These are phyloP conservation scores for Cordyceps militaris DNA, from an alignment of 2,329 filamentous ascomycete genomes.

Conservation along the genomic window DNA sequence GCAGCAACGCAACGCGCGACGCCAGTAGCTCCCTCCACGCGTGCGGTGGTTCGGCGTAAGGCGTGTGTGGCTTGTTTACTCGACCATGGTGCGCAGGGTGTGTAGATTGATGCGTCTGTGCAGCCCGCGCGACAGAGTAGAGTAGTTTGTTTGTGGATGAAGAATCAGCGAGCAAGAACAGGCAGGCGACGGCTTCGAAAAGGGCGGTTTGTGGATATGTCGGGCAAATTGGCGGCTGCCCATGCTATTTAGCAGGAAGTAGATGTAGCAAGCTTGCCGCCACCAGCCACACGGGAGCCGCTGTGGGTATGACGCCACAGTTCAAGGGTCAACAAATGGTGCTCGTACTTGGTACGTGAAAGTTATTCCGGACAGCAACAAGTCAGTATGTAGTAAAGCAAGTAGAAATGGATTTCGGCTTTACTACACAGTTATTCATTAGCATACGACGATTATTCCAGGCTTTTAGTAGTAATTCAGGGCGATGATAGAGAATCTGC, in stretches of 20 bases:
- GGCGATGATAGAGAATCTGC: background rate
- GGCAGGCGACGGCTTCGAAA: background rate
- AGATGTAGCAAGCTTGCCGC: background rate
- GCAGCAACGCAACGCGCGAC: too few species aligned
- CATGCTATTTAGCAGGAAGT: background rate
- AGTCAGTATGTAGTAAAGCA: too few species aligned
- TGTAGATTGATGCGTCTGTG: background rate
- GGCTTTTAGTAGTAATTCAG: too few species aligned
- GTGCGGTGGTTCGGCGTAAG: too few species aligned
- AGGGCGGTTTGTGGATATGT: background rate
- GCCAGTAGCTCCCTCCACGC: too few species aligned
- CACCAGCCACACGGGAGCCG: background rate
- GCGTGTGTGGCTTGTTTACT: background rate
- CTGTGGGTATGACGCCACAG: slow-evolving; percentile 13
- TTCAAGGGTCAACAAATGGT: too few species aligned
- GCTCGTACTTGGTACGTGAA: too few species aligned
- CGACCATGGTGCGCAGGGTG: background rate
- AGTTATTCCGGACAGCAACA: too few species aligned
- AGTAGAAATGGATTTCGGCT: too few species aligned
- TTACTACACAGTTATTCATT: too few species aligned
- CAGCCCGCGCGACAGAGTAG: slow-evolving; percentile 4
- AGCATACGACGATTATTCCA: too few species aligned
- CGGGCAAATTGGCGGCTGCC: slow-evolving; percentile 3
- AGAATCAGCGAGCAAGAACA: background rate
- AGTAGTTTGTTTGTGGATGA: background rate